Evolutionary conservation across 2,329 filamentous ascomycete genomes (phyloP), one percentile per base, ranked within the genome.

Genomic region (Phaeosphaeria sp.): DNA sequence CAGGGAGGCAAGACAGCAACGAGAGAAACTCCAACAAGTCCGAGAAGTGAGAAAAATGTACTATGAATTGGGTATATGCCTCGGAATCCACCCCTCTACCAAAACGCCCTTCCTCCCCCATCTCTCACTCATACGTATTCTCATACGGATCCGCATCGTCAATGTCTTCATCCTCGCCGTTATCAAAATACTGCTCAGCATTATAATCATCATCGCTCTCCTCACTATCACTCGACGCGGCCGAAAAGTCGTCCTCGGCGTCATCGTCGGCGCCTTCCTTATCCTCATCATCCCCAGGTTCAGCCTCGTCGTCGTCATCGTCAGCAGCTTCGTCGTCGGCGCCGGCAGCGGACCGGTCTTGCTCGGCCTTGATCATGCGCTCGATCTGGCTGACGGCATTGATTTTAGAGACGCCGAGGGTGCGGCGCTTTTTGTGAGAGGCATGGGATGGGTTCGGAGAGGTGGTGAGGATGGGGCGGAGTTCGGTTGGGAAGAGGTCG

Each of bases 181-280:
- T 85, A 46, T 80, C 84, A 56, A 83, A 84, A 48, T 79, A 86
- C 54, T 83, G 85, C 50, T 85, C 87, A 6, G 87, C 87, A 54
- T 81, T 84, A 77, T 89, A 89, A 61, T 88, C 82, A 66, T 89
- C 87, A 1, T 84, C 87, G 64, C 88, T 85, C 66, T 89, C 88
- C 68, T 88, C 86, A 3, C 84, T 86, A 54, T 86, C 84, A 13
- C 86, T 86, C 46, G 87, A 85, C 22, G 85, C 84, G 46, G 66
- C 71, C 5, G 68, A 73, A 60, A 62, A 76, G 20, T 86, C 83
- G 60, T 86, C 88, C 53, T 86, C 84, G 56, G 86, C 83, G 52
- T 87, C 85, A 30, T 84, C 80, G 58, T 85, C 82, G 43, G 84
- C 82, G 41, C 83, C 73, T 20, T 83, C 80, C 5, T 76, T 75